Base-by-base conservation (phyloP, 2,329 filamentous ascomycete genomes). In the Lachnum nothofagi region DNA sequence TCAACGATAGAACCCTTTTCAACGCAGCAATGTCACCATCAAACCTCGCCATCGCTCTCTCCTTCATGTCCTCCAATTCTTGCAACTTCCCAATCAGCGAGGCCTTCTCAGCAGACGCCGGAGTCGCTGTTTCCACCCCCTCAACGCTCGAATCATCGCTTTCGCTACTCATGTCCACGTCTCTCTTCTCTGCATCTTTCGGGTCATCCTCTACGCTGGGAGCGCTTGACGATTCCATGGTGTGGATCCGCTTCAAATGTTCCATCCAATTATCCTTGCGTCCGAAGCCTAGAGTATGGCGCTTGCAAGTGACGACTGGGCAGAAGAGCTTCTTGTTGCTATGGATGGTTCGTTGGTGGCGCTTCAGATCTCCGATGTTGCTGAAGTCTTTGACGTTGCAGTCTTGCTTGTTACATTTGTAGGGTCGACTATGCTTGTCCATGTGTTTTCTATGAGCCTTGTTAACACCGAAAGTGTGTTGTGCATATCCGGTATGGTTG, bases 11-110 rank as follows among this genome's bases (percentile, higher is more conserved):
- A 5, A 55, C 47, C 19, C 47, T 41, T 35, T 52, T 50, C 46
- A 53, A 25, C 25, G 53, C 53, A 5, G 34, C 46, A 10, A 55
- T 53, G 22, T 55, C 53, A 9, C 42, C 48, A 25, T 55, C 47
- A 35, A 48, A 48, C 24, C 42, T 49, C 9, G 39, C 27, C 7
- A 50, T 24, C 4, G 46, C 44, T 31, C 23, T 22, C 12, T 22
- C 27, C 37, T 51, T 55, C n/a, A 22, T 40, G 6, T 7, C 20
- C 24, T 50, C 45, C 8, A 55, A 17, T 20, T 55, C 44, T 17
- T 46, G 37, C n/a, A 55, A 34, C 27, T 55, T 55, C n/a, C 34
- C 38, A 6, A 20, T 39, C 38, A 50, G 25, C 2, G 16, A 19
- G 12, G 38, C 12, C 23, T 50, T 52, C 8, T 46, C 34, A 1